Evolutionary conservation across 164 flowering plant genomes (phyloP).

Genomic region (Amborella trichopoda): DNA sequence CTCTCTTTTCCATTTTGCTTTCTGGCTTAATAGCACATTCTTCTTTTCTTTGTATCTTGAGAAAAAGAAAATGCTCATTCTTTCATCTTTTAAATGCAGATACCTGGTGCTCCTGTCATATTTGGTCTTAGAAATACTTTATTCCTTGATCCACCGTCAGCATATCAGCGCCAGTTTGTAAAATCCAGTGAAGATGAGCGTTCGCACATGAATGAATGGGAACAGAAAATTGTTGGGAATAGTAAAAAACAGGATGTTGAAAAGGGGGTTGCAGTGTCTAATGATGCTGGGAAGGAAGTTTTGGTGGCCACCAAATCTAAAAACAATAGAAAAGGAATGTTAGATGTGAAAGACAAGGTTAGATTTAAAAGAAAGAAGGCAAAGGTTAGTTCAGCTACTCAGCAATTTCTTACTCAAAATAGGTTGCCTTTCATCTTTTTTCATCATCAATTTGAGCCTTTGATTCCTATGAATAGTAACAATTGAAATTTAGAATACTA

Average conservation of each 20-base stretch:
- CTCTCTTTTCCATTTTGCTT: no score
- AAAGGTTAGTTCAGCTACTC: no score
- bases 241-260: slow-evolving; percentile 9
- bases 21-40: no score
- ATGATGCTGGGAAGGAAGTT: slow-evolving; percentile 25
- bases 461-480: no score
- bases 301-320: slow-evolving; percentile 7
- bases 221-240: slow-evolving; percentile 33
- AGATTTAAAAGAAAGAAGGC: slow-evolving; percentile 72
- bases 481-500: no score
- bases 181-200: slow-evolving; percentile 54
- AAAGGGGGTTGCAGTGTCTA: slow-evolving; percentile 9
- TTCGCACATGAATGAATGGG: slow-evolving; percentile 45
- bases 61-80: no score
- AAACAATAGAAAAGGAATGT: slow-evolving; percentile 8
- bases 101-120: slow-evolving; percentile 76
- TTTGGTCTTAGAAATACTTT: slow-evolving; percentile 62
- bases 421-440: no score
- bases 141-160: slow-evolving; percentile 61
- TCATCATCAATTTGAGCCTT: no score
- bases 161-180: slow-evolving; percentile 44
- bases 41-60: no score
- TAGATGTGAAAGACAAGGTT: slow-evolving; percentile 29
- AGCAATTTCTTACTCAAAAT: no score
- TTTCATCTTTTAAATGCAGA: no score